Base-by-base conservation (phyloP, 805 yeast genomes). In the Hagleromyces aurorensis region DNA sequence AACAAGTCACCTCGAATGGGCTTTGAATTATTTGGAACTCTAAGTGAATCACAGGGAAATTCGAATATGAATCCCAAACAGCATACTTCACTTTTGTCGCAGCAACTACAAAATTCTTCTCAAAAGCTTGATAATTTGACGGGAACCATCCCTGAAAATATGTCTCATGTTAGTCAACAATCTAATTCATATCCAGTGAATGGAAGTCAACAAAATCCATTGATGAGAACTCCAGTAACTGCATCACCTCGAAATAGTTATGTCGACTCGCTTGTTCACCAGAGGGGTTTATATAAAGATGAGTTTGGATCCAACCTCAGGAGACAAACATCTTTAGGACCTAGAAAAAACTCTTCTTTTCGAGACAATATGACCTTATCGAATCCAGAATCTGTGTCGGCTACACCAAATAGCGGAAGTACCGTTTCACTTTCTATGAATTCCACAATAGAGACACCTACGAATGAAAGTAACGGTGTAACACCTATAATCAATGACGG, bases 61-160 rank as follows among this genome's bases (percentile, higher is more conserved):
- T 28, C 46, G 6, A 33, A 38, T n/a, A 32, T 38, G 13, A 39
- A 48, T 7, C 45, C 36, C 12, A 46, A 43, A 23, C 35, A 48
- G 7, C 58, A 51, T 17, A 53, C 57, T 3, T 57, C 62, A 6
- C 34, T 57, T 20, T 27, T 57, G 16, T 55, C 60, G 2, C 62
- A 57, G 28, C 61, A 55, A 32, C 26, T 55, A 14, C 57, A 50
- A 21, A 48, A 46, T 25, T 45, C 53, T 7, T 21, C 24, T 7
- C 18, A 21, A n/a, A n/a, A n/a, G n/a, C n/a, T n/a, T n/a, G n/a
- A n/a, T 10, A 24, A 4, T 9, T 14, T 5, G 37, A 33, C 12
- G 15, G 23, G 7, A 22, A 26, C 10, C 5, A 18, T 3, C 7
- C 23, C 5, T 12, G 19, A n/a, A 33, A 21, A 16, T 18, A 16